Conservation (phyloP, 768 basidiomycete genomes). For the Cytidiella melzeri region DNA sequence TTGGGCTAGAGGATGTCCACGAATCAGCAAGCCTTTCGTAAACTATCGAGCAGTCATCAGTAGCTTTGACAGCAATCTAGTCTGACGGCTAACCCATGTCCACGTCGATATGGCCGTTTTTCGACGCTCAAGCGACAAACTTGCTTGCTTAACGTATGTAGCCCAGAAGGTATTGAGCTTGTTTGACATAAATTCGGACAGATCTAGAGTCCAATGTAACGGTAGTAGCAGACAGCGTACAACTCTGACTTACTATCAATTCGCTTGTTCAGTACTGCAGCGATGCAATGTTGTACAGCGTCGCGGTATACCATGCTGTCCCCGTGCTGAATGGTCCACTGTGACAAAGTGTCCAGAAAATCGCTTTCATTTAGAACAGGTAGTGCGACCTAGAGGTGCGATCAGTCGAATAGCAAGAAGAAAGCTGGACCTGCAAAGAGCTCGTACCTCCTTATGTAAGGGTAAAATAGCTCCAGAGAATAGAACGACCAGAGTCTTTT, state of each 20-base stretch:
- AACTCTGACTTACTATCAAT: conserved; percentile 59
- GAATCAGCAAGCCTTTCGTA: conserved; percentile 71
- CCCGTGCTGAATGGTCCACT: conserved; percentile 50
- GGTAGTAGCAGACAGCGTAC: too few relatives aligned
- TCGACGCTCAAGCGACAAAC: conserved; percentile 33
- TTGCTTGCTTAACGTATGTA: conserved; percentile 34
- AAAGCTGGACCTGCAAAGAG: conserved; percentile 1
- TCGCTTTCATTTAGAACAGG: conserved; percentile 41
- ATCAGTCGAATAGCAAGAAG: conserved; percentile 3
- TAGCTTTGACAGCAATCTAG: not conserved
- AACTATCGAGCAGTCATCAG: conserved; percentile 40
- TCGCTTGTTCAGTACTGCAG: conserved; percentile 76
- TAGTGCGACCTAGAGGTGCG: conserved; percentile 38
- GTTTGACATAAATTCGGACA: conserved; percentile 37
- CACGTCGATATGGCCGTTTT: conserved; percentile 50
- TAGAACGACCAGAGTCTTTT: conserved; percentile 61
- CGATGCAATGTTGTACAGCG: conserved; percentile 50
- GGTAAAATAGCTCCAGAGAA: conserved; percentile 64
- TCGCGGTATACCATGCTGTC: conserved; percentile 47
- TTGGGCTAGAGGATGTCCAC: conserved; percentile 56
- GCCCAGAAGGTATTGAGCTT: conserved; percentile 45
- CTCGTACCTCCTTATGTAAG: conserved; percentile 58
- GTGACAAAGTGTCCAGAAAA: conserved; percentile 49
- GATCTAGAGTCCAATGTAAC: too few relatives aligned
- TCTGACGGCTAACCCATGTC: conserved; percentile 52